A percentile compares a stretch with the other conserved stretches of the same genome.
These are phyloP conservation scores for Isatis lusitanica DNA, from an alignment of 441 rosid species.

Conservation along the genomic window DNA sequence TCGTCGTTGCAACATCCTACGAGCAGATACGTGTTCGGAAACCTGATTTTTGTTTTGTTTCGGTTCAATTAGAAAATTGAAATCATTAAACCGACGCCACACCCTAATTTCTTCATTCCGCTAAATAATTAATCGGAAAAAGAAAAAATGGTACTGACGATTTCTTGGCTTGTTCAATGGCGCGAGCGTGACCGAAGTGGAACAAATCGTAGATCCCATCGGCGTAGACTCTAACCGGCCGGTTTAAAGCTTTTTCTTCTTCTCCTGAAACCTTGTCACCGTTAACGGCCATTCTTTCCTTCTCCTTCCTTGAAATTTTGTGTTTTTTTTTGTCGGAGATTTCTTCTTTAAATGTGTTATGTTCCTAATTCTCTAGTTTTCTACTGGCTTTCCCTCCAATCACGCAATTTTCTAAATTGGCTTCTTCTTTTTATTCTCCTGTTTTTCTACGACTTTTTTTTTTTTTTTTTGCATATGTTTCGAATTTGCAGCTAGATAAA, in stretches of 20 bases:
- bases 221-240: constrained; percentile 76
- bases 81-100: not conserved
- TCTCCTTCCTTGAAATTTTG: not conserved
- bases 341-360: not conserved
- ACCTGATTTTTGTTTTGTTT: constrained; percentile 40
- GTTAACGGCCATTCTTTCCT: constrained; percentile 6
- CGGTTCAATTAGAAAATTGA: not conserved
- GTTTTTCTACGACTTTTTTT: not conserved
- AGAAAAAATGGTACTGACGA: constrained; percentile 41
- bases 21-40: constrained; percentile 72
- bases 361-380: constrained; percentile 13
- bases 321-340: not conserved
- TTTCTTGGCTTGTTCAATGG: constrained; percentile 93
- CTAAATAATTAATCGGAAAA: not conserved
- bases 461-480: not conserved
- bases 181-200: constrained; percentile 94
- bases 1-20: constrained; percentile 92
- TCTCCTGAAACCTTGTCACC: not conserved
- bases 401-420: constrained; percentile 24
- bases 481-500: not conserved
- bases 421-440: not conserved
- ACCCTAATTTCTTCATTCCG: not conserved
- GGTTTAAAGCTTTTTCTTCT: constrained; percentile 24
- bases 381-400: constrained; percentile 37
- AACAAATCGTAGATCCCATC: constrained; percentile 94